A percentile compares a stretch with the other conserved stretches of the same genome.
These are phyloP conservation scores for Dictyophora rubrovolvata DNA, from an alignment of 768 basidiomycete genomes.

Conservation along the genomic window DNA sequence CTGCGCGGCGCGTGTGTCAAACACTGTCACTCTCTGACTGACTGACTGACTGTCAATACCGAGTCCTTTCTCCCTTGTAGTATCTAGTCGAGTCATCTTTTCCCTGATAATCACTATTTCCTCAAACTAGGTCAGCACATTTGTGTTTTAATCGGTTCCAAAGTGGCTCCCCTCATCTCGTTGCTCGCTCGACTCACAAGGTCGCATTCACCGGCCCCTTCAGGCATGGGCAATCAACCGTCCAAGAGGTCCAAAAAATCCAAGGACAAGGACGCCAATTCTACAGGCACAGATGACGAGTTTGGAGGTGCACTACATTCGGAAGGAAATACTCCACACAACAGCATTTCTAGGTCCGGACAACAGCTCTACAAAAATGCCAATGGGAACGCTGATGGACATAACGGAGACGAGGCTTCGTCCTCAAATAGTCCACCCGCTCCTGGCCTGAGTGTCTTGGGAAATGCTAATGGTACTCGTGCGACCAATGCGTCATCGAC, in stretches of 20 bases:
- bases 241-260: conserved; percentile 73
- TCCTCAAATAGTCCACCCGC: neutral
- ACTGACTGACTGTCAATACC: neutral
- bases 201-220: conserved; percentile 59
- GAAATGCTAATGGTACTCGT: neutral
- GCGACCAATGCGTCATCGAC: neutral
- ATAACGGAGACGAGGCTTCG: neutral
- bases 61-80: neutral
- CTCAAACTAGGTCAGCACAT: neutral
- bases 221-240: conserved; percentile 71
- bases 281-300: conserved; percentile 26
- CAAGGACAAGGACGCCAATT: conserved; percentile 61
- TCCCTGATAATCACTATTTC: neutral
- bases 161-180: conserved; percentile 27
- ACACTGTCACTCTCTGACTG: neutral
- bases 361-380: neutral
- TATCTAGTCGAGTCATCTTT: neutral
- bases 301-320: conserved; percentile 15
- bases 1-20: conserved; percentile 1
- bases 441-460: neutral
- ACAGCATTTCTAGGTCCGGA: conserved; percentile 19
- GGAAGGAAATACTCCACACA: conserved; percentile 34
- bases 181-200: conserved; percentile 25
- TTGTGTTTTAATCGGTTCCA: conserved; percentile 42
- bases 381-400: neutral